A percentile compares a stretch with the other conserved stretches of the same genome.
Evolutionary conservation across 106 monocot species (phyloP).

Genomic region (Dactylorhiza incarnata): DNA sequence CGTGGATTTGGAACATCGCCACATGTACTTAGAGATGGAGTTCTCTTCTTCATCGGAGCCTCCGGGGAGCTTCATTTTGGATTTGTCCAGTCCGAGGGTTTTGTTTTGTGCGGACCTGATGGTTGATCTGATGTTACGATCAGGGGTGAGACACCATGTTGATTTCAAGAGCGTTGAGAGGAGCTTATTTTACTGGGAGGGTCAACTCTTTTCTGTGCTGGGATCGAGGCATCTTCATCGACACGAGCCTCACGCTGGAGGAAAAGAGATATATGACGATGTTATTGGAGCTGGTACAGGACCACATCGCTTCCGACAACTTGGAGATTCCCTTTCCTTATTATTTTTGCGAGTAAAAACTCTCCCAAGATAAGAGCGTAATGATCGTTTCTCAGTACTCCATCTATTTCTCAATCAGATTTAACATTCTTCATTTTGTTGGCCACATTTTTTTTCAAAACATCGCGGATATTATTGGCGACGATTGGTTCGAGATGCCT

Average conservation of each 20-base stretch:
- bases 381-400: background rate
- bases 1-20: conserved; percentile 15
- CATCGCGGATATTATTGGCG: no score
- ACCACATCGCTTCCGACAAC: conserved; percentile 51
- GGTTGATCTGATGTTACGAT: conserved; percentile 68
- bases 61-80: conserved; percentile 45
- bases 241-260: conserved; percentile 44
- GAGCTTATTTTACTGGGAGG: conserved; percentile 69
- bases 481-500: no score
- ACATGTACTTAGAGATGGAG: conserved; percentile 35
- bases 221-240: conserved; percentile 90
- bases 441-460: no score
- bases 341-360: conserved; percentile 62
- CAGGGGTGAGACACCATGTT: conserved; percentile 79
- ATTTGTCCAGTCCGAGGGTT: conserved; percentile 63
- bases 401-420: background rate
- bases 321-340: conserved; percentile 61
- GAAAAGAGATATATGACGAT: conserved; percentile 77
- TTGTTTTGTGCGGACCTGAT: conserved; percentile 74
- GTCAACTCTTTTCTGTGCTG: conserved; percentile 51
- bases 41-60: conserved; percentile 30
- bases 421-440: no score
- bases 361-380: conserved; percentile 79
- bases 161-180: conserved; percentile 88
- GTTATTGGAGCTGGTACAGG: conserved; percentile 68